A percentile compares a stretch with the other conserved stretches of the same genome.
Conservation (phyloP, 1,284 basidiomycete species). For the Leccinum proximum region DNA sequence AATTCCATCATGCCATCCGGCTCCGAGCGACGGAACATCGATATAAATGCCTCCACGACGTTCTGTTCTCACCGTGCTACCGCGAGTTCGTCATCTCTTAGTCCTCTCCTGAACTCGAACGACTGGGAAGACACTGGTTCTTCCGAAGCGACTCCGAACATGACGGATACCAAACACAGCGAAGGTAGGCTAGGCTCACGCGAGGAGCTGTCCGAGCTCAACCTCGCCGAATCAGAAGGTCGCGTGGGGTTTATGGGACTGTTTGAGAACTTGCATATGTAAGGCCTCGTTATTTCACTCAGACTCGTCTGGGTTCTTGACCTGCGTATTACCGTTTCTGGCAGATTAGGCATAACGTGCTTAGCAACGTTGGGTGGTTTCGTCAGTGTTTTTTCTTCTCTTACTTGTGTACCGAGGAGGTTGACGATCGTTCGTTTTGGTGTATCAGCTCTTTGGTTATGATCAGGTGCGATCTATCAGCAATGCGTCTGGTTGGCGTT, state of each 20-base stretch:
- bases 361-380: conserved; percentile 33
- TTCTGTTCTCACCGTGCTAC: conserved; percentile 4
- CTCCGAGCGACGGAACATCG: not conserved
- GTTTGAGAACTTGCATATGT: conserved; percentile 30
- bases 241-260: conserved; percentile 25
- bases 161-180: conserved; percentile 6
- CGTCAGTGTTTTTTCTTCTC: conserved; percentile 17
- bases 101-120: conserved; percentile 10
- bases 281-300: conserved; percentile 1
- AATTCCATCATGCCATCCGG: conserved; percentile 1
- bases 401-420: not conserved
- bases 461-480: conserved; percentile 23
- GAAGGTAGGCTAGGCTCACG: conserved; percentile 3
- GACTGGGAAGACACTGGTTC: conserved; percentile 2
- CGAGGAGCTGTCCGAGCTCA: conserved; percentile 8
- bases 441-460: conserved; percentile 30
- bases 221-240: conserved; percentile 21
- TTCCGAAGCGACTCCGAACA: conserved; percentile 5
- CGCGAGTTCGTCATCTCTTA: conserved; percentile 14
- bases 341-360: conserved; percentile 30
- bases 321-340: not conserved
- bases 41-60: conserved; percentile 19
- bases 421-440: conserved; percentile 3
- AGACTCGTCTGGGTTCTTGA: conserved; percentile 7
- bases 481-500: not conserved